A percentile compares a stretch with the other conserved stretches of the same genome.
Evolutionary conservation across 257 asterid genomes (phyloP).

Genomic region (Voacanga thouarsii): DNA sequence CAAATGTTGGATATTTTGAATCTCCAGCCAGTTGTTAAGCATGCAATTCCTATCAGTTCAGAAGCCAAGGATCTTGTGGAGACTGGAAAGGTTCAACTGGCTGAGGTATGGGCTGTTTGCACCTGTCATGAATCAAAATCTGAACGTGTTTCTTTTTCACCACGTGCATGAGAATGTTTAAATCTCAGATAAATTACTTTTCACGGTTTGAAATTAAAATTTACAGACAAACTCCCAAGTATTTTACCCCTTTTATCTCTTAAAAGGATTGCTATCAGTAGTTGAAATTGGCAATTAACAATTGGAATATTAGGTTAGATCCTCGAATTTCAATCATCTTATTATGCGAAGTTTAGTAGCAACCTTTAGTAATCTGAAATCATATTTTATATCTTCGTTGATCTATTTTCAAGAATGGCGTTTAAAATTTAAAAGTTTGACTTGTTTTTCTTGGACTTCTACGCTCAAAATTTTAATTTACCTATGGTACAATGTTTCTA

Average conservation of each 20-base stretch:
- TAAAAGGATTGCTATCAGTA: slow-evolving; percentile 1
- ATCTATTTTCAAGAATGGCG: background rate
- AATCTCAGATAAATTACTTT: background rate
- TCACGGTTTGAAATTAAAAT: background rate
- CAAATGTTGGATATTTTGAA: slow-evolving; percentile 73
- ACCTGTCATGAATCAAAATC: background rate
- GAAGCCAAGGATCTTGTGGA: slow-evolving; percentile 95
- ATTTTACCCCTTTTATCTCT: background rate
- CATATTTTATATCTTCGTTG: background rate
- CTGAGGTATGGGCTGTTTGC: slow-evolving; percentile 57
- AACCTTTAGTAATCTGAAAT: background rate
- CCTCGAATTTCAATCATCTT: background rate
- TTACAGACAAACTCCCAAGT: background rate
- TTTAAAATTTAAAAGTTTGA: background rate
- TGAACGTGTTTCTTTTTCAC: background rate
- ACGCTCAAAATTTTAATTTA: background rate
- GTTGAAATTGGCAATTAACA: background rate
- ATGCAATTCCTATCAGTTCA: slow-evolving; percentile 91
- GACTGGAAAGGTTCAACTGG: slow-evolving; percentile 88
- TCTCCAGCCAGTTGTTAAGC: slow-evolving; percentile 90
- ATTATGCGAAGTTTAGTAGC: background rate
- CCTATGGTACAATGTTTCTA: background rate
- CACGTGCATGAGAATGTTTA: background rate
- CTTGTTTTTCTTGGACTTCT: too few relatives aligned
- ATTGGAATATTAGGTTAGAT: background rate